Evolutionary conservation across 2,329 filamentous ascomycete genomes (phyloP).

Genomic region (Hypoxylon sp.): DNA sequence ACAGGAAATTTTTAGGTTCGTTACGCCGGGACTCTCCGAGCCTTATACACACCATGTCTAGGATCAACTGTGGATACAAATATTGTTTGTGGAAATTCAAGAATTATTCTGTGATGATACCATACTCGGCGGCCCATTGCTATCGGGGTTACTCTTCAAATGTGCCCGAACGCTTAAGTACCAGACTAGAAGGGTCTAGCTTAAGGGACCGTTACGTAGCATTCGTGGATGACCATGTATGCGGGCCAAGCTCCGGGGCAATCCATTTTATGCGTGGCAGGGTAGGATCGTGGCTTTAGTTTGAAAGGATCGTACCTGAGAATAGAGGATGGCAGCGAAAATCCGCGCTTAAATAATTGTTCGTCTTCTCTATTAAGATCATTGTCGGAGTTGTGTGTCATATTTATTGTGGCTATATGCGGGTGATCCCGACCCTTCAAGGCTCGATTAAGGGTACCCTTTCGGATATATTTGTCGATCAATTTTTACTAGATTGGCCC

Average conservation of each 20-base stretch:
- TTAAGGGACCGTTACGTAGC: constrained; percentile 1
- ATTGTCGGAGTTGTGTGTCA: constrained; percentile 23
- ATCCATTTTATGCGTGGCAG: constrained; percentile 11
- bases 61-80: constrained; percentile 1
- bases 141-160: constrained; percentile 1
- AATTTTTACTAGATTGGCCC: background rate
- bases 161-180: background rate
- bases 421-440: constrained; percentile 19
- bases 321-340: background rate
- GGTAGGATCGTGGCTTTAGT: constrained; percentile 18
- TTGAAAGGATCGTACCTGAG: background rate
- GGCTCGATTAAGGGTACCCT: constrained; percentile 5
- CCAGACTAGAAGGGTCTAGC: constrained; percentile 11
- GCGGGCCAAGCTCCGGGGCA: constrained; percentile 7
- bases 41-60: background rate
- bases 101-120: constrained; percentile 6
- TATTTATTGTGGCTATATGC: constrained; percentile 30
- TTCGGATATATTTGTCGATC: background rate
- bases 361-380: background rate
- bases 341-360: constrained; percentile 6
- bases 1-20: background rate
- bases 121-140: constrained; percentile 9
- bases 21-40: background rate
- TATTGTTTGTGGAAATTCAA: constrained; percentile 3
- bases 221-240: constrained; percentile 12